Evolutionary conservation across 352 stramenopile species (phyloP), one percentile per base, ranked within the genome.

Genomic region (Phytophthora cactorum): DNA sequence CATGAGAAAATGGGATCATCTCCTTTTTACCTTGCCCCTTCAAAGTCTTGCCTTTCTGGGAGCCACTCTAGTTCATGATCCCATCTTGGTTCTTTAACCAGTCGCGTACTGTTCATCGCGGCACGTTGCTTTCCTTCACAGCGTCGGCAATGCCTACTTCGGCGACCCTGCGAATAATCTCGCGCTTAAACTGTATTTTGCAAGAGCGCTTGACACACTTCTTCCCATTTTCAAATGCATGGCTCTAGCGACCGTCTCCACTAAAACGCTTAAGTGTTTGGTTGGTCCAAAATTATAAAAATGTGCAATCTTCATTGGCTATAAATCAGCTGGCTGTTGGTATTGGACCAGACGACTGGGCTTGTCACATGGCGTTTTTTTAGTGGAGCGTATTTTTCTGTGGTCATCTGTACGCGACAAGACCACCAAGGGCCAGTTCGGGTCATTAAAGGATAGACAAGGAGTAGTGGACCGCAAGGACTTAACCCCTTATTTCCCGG

Each of bases 11-110:
- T 1, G 60, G 38, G 12, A 68, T 52, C 4, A 45, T 57, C 41
- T 62, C 41, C 52, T 62, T 68, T 27, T 52, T 62, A 5, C 60
- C 60, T 52, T 68, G 60, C 4, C 44, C 43, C 32, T 68, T 68
- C 32, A 62, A 28, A 4, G 41, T 68, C 7, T 59, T 61, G 36
- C 46, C 58, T 15, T 57, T 65, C n/a, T 65, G 34, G 2, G 36
- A 57, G 8, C 45, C 45, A 8, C 38, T 52, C n/a, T 45, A 65
- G n/a, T 17, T 29, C 3, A 1, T 44, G 12, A 65, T 65, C 3
- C 41, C 34, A 0, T 53, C 3, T 38, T 41, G 5, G 12, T 39
- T 53, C 2, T 36, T 53, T 10, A 39, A 12, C 58, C 58, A 65
- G 28, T 57, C 58, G 17, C 47, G 58, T 5, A 58, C 47, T 1